These are phyloP conservation scores for Vaccinium darrowii DNA, from an alignment of 148 eudicot genomes.

Conservation along the genomic window DNA sequence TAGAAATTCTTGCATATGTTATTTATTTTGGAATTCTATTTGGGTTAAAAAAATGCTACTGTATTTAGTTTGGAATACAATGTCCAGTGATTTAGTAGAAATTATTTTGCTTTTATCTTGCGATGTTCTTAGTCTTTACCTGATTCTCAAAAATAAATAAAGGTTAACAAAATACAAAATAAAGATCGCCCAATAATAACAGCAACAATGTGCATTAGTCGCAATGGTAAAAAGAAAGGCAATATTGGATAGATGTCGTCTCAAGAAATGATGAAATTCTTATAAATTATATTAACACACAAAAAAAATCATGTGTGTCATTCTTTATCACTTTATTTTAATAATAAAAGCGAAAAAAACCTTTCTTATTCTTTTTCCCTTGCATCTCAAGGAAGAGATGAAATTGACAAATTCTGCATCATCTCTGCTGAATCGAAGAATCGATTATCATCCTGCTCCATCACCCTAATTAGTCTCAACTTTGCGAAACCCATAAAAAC, in stretches of 20 bases:
- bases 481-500: background rate
- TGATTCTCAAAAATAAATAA: background rate
- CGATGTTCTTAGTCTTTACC: background rate
- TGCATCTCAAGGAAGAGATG: background rate
- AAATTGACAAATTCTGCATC: background rate
- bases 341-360: background rate
- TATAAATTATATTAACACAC: background rate
- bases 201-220: background rate
- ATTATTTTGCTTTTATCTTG: background rate
- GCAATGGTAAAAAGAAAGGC: background rate
- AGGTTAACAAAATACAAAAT: too few species aligned
- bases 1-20: background rate
- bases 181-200: background rate
- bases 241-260: background rate
- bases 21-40: background rate
- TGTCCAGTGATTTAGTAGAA: background rate
- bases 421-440: background rate
- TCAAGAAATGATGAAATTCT: background rate
- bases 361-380: background rate
- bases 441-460: too few species aligned
- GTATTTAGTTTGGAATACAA: background rate
- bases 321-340: background rate
- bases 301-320: background rate
- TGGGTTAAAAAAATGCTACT: too few species aligned
- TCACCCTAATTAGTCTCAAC: background rate